Evolutionary conservation across 2,329 filamentous ascomycete genomes (phyloP), one percentile per base, ranked within the genome.

Genomic region (Talaromyces amestolkiae): DNA sequence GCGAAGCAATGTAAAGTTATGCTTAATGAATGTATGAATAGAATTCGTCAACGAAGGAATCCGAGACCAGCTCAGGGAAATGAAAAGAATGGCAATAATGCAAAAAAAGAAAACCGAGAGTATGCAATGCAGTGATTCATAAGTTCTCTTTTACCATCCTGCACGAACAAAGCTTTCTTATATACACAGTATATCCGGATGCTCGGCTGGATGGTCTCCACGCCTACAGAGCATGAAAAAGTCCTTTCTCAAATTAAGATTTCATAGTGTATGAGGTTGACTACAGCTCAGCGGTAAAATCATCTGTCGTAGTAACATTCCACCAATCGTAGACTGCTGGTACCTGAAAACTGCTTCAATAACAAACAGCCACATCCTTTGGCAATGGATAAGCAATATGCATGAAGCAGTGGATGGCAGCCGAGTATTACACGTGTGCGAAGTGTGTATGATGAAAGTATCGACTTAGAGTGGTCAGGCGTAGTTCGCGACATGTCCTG

Each of bases 51-150:
- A 53, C 45, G 56, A 49, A 64, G 43, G 22, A 61, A 47, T 59
- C 35, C 27, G 54, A 64, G 39, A 61, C 56, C 56, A 59, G 56
- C 56, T 59, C 56, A 45, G 39, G 5, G 22, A 22, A n/a, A 31
- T 27, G 15, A 59, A 59, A 59, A n/a, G 37, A 43, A 59, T 27
- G 56, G 15, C 35, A 35, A n/a, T 15, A 7, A 58, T 39, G 33
- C 24, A 37, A 45, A n/a, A 17, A 45, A 15, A 43, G 13, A 33
- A 43, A 31, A 15, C 13, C 11, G n/a, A 56, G 10, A 13, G 15
- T 39, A 27, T 58, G 19, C 10, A 41, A 31, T 45, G 19, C 37
- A 11, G 39, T 59, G 37, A 15, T 59, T 45, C 6, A 56, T 24
- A 33, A 17, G 33, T n/a, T 15, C 22, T 10, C 10, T 56, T 22